These are phyloP conservation scores for Candida insectorum DNA, from an alignment of 805 yeast species.

Conservation along the genomic window DNA sequence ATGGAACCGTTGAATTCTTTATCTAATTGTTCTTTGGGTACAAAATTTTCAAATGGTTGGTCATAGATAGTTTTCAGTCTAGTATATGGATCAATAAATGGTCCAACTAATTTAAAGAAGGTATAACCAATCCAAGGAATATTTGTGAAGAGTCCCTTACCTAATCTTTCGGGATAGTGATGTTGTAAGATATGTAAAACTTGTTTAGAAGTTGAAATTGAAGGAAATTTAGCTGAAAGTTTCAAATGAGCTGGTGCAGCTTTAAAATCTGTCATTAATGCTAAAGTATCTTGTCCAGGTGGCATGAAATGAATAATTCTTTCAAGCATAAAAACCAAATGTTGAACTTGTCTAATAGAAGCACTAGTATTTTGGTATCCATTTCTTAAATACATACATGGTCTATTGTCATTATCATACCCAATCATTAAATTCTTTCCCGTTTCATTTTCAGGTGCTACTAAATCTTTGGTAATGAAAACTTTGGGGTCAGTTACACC, in stretches of 20 bases:
- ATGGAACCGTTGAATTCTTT: constrained; percentile 46
- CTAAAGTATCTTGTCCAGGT: constrained; percentile 55
- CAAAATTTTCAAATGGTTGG: constrained; percentile 53
- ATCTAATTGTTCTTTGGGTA: constrained; percentile 51
- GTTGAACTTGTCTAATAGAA: constrained; percentile 51
- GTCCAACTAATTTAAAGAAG: constrained; percentile 53
- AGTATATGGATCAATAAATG: constrained; percentile 58
- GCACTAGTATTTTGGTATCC: constrained; percentile 56
- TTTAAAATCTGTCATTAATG: constrained; percentile 55
- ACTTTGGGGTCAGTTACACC: constrained; percentile 25
- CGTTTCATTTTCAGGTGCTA: constrained; percentile 47
- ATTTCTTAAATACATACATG: constrained; percentile 49
- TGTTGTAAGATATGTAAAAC: constrained; percentile 50
- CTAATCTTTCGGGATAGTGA: constrained; percentile 58
- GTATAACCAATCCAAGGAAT: constrained; percentile 58
- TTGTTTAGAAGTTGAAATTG: constrained; percentile 47
- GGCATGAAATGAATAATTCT: constrained; percentile 51
- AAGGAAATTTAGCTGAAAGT: constrained; percentile 44
- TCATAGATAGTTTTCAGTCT: constrained; percentile 56
- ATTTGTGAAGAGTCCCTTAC: constrained; percentile 50
- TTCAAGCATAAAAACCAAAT: constrained; percentile 56
- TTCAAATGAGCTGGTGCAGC: constrained; percentile 38
- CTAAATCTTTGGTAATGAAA: constrained; percentile 35
- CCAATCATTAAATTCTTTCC: constrained; percentile 56
- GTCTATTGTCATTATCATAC: constrained; percentile 51